phyloP scores from a whole-genome alignment of 106 monocot species.

The Dactylorhiza incarnata region DNA sequence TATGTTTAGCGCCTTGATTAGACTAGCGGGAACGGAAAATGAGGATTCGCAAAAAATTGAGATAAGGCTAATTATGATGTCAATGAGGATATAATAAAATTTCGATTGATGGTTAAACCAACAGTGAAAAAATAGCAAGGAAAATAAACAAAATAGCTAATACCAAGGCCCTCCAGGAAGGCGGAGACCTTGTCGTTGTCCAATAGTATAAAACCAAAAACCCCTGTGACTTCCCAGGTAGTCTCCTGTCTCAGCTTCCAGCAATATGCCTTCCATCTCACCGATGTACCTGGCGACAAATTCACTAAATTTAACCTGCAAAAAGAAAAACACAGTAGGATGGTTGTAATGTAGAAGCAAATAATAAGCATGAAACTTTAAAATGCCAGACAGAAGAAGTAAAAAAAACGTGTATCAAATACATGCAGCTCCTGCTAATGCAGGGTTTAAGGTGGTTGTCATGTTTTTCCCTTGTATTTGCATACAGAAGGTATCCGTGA shows the following conservation, averaged over 20 bases:
- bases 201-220: conserved; percentile 99
- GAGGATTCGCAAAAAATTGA: too few species aligned
- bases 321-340: not conserved
- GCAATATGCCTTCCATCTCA: conserved; percentile 72
- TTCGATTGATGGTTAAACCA: not conserved
- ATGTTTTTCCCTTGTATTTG: too few species aligned
- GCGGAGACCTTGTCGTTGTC: conserved; percentile 92
- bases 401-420: too few species aligned
- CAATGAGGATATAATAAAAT: too few species aligned
- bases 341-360: not conserved
- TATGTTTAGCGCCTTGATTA: too few species aligned
- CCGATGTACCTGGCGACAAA: conserved; percentile 96
- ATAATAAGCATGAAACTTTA: not conserved
- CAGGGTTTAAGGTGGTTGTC: too few species aligned
- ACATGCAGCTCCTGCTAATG: too few species aligned
- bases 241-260: conserved; percentile 97
- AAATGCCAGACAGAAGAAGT: not conserved
- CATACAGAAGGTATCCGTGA: too few species aligned
- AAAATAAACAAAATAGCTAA: not conserved
- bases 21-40: too few species aligned
- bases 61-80: too few species aligned
- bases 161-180: conserved; percentile 99
- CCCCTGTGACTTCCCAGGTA: conserved; percentile 87
- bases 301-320: conserved; percentile 93
- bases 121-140: not conserved